Conservation (phyloP, 805 yeast species). For the Metschnikowia corniflorae region DNA sequence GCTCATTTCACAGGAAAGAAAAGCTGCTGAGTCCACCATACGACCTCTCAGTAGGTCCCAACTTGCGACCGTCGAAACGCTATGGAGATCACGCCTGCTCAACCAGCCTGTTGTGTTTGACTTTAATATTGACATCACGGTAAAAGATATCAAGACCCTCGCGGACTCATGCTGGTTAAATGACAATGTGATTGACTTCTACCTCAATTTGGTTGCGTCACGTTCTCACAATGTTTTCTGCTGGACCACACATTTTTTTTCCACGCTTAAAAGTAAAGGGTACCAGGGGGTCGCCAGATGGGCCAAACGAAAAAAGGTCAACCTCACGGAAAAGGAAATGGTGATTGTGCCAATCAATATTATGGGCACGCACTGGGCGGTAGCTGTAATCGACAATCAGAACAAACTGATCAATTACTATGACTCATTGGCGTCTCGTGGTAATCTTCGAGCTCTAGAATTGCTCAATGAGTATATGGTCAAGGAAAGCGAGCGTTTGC, state of each 20-base stretch:
- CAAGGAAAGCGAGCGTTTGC: slow-evolving; percentile 58
- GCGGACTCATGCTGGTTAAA: slow-evolving; percentile 78
- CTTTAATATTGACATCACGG: slow-evolving; percentile 55
- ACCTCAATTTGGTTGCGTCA: slow-evolving; percentile 52
- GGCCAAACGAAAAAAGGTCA: slow-evolving; percentile 73
- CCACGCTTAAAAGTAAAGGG: slow-evolving; percentile 68
- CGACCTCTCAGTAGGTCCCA: slow-evolving; percentile 27
- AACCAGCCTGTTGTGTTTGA: slow-evolving; percentile 28
- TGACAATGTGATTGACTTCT: slow-evolving; percentile 86
- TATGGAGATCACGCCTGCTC: slow-evolving; percentile 27
- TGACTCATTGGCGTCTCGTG: slow-evolving; percentile 65
- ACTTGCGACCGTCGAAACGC: slow-evolving; percentile 27
- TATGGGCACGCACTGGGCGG: slow-evolving; percentile 86
- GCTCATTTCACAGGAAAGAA: slow-evolving; percentile 16
- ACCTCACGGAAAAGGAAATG: slow-evolving; percentile 59
- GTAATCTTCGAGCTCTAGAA: slow-evolving; percentile 41
- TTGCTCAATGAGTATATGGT: slow-evolving; percentile 58
- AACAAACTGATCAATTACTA: slow-evolving; percentile 59
- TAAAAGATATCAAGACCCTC: slow-evolving; percentile 69
- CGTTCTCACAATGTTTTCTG: slow-evolving; percentile 48
- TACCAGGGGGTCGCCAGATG: slow-evolving; percentile 78
- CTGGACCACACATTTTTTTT: slow-evolving; percentile 86
- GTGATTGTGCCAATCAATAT: slow-evolving; percentile 85
- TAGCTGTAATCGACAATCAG: slow-evolving; percentile 70
- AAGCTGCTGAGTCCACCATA: slow-evolving; percentile 9